Conservation (phyloP, 441 rosid genomes). For the Brassica balearica region DNA sequence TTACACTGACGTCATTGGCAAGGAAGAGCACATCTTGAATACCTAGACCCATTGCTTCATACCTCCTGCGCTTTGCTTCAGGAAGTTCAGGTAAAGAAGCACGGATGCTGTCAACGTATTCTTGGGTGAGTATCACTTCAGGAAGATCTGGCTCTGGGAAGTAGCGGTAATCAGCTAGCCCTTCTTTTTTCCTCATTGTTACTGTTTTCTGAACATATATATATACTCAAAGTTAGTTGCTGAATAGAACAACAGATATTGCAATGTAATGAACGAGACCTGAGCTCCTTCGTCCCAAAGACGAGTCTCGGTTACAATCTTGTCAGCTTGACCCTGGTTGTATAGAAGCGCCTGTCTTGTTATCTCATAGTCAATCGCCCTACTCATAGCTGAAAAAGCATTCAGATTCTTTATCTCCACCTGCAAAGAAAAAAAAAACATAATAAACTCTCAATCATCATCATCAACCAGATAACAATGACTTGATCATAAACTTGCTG, state of each 20-base stretch:
- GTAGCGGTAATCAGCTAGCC: constrained; percentile 92
- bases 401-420: constrained; percentile 93
- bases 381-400: constrained; percentile 81
- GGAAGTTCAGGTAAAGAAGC: constrained; percentile 90
- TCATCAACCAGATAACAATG: background rate
- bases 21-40: constrained; percentile 96
- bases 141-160: constrained; percentile 99
- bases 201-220: constrained; percentile 70
- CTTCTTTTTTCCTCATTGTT: constrained; percentile 97
- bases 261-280: constrained; percentile 43
- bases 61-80: constrained; percentile 85
- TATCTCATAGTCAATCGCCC: constrained; percentile 93
- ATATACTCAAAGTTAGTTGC: constrained; percentile 36
- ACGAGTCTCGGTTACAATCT: constrained; percentile 91
- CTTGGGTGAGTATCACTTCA: constrained; percentile 73
- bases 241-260: background rate
- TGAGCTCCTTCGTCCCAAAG: constrained; percentile 98
- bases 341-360: constrained; percentile 77
- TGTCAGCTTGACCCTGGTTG: constrained; percentile 68
- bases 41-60: constrained; percentile 83
- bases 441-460: background rate
- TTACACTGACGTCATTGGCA: constrained; percentile 82
- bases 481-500: background rate
- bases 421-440: constrained; percentile 51
- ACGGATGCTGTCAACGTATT: constrained; percentile 61